Conservation (phyloP, 2,329 filamentous ascomycete genomes). For the Aphanocladium album region DNA sequence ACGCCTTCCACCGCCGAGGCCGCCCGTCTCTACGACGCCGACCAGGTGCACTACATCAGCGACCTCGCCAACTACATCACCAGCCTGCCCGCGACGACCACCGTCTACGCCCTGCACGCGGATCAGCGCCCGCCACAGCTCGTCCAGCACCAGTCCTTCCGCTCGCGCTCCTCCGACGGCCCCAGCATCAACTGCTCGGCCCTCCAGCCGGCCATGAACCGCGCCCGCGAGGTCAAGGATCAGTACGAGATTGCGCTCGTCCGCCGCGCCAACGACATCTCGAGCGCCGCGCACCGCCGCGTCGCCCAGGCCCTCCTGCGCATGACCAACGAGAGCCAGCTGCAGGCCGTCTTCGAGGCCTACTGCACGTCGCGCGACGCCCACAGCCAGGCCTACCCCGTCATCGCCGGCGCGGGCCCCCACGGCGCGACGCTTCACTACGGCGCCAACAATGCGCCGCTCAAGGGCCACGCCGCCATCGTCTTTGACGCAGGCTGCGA, state of each 20-base stretch:
- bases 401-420: slow-evolving; percentile 81
- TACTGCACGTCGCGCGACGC: slow-evolving; percentile 69
- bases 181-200: slow-evolving; percentile 42
- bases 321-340: slow-evolving; percentile 72
- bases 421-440: slow-evolving; percentile 89
- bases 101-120: slow-evolving; percentile 42
- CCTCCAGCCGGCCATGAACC: slow-evolving; percentile 70
- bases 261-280: slow-evolving; percentile 74
- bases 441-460: slow-evolving; percentile 66
- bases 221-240: slow-evolving; percentile 75
- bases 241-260: slow-evolving; percentile 81
- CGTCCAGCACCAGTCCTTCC: slow-evolving; percentile 21
- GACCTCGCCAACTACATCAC: slow-evolving; percentile 46
- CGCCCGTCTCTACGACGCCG: slow-evolving; percentile 59
- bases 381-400: slow-evolving; percentile 74
- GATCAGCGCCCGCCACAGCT: slow-evolving; percentile 33
- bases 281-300: slow-evolving; percentile 68
- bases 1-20: slow-evolving; percentile 58
- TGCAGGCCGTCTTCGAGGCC: slow-evolving; percentile 72
- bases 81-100: slow-evolving; percentile 36
- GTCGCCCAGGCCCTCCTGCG: slow-evolving; percentile 60
- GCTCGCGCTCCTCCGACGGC: slow-evolving; percentile 29
- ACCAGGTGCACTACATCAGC: slow-evolving; percentile 59
- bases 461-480: slow-evolving; percentile 66
- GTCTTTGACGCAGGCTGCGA: slow-evolving; percentile 87